Conservation (phyloP, 116 monocot genomes). For the Cymodocea nodosa region DNA sequence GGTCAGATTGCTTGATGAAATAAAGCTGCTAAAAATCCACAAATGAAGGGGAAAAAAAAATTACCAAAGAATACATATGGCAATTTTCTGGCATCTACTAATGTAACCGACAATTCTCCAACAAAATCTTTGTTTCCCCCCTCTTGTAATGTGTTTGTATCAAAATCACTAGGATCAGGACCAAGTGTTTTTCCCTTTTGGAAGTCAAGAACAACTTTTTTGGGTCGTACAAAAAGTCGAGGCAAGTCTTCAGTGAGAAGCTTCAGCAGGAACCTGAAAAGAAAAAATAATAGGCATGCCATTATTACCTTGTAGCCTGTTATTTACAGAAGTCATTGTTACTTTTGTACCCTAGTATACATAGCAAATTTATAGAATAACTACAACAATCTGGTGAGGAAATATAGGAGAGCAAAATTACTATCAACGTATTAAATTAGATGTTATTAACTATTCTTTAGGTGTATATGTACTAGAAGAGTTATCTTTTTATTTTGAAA, state of each 20-base stretch:
- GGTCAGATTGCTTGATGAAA: not conserved
- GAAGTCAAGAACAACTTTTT: slow-evolving; percentile 92
- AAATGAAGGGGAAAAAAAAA: not conserved
- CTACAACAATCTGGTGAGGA: too few relatives aligned
- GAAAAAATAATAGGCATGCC: not conserved
- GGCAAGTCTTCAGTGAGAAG: slow-evolving; percentile 94
- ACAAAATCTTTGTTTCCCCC: slow-evolving; percentile 74
- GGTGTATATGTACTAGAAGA: too few relatives aligned
- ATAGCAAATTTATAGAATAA: too few relatives aligned
- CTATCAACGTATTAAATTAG: too few relatives aligned
- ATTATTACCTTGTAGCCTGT: not conserved
- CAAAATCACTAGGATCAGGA: slow-evolving; percentile 49
- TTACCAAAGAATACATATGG: slow-evolving; percentile 70
- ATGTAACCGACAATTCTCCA: slow-evolving; percentile 83
- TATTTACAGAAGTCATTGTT: not conserved
- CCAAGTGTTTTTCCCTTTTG: slow-evolving; percentile 78
- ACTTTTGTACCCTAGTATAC: too few relatives aligned
- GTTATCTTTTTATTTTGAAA: too few relatives aligned
- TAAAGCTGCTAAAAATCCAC: not conserved
- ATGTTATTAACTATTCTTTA: too few relatives aligned
- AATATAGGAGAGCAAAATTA: too few relatives aligned
- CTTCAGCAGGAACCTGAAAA: slow-evolving; percentile 69
- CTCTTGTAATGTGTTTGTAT: slow-evolving; percentile 31
- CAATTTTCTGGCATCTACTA: slow-evolving; percentile 92
- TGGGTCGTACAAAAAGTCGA: slow-evolving; percentile 90